phyloP scores from a whole-genome alignment of 2,329 filamentous ascomycete species.

The Curvularia eragrostidis region DNA sequence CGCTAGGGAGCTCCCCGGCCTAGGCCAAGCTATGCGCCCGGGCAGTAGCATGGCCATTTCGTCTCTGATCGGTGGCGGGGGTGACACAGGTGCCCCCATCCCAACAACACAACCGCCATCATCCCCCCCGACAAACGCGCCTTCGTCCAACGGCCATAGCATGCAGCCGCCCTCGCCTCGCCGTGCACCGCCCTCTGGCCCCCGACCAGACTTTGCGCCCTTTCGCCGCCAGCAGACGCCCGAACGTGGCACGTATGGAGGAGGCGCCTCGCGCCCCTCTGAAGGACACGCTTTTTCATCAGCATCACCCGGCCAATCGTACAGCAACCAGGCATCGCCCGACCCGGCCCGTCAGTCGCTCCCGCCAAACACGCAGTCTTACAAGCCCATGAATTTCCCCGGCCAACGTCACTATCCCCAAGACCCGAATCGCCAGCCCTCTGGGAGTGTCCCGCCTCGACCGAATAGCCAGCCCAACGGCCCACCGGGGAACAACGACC shows the following conservation, averaged over 20 bases:
- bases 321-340: slow-evolving; percentile 47
- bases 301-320: slow-evolving; percentile 42
- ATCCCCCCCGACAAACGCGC: slow-evolving; percentile 52
- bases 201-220: slow-evolving; percentile 44
- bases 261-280: slow-evolving; percentile 32
- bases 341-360: slow-evolving; percentile 44
- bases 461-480: slow-evolving; percentile 51
- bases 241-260: slow-evolving; percentile 43
- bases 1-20: slow-evolving; percentile 62
- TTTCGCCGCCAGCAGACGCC: slow-evolving; percentile 49
- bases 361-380: slow-evolving; percentile 40
- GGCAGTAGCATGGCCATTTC: slow-evolving; percentile 76
- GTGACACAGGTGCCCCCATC: slow-evolving; percentile 54
- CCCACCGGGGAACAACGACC: slow-evolving; percentile 32
- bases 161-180: slow-evolving; percentile 58
- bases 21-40: slow-evolving; percentile 61
- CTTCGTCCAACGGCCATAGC: slow-evolving; percentile 47
- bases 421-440: slow-evolving; percentile 35
- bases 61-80: slow-evolving; percentile 69
- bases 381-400: slow-evolving; percentile 42
- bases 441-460: slow-evolving; percentile 44
- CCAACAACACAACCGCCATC: slow-evolving; percentile 56
- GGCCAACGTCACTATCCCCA: slow-evolving; percentile 43
- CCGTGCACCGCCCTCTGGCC: slow-evolving; percentile 39
- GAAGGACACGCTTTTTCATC: slow-evolving; percentile 39